Base-by-base conservation (phyloP, 2,329 filamentous ascomycete species). In the Chlorencoelia australis region DNA sequence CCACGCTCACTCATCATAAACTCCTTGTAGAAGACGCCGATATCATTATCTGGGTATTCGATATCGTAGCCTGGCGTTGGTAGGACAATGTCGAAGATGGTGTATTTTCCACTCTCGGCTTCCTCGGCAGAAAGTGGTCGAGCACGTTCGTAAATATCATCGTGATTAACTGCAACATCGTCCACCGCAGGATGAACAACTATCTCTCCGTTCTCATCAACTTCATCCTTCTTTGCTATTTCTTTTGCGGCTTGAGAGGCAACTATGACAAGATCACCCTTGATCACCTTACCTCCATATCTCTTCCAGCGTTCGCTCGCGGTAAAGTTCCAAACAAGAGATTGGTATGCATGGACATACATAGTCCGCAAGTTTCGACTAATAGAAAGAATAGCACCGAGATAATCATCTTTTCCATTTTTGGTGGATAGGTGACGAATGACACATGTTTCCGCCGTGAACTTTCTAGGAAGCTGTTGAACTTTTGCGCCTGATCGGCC, bases 291-390 rank as follows among this genome's bases (percentile, higher is more conserved):
- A 41, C 68, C 60, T 33, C 88, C 87, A 55, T 82, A 81, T 3
- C 74, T 64, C 27, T 77, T 73, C 81, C 86, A 94, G 30, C 91
- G 81, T 49, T 81, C 76, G 46, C 83, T 86, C 2, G 77, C 84
- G 9, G 77, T 83, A 47, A 77, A 74, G 62, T 98, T 98, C 89
- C 89, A 98, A 7, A 98, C 79, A 24, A 87, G 73, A 5, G 84
- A 94, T 59, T 98, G 91, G 61, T 95, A 96, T 4, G 91, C 89
- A 58, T 98, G 91, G 11, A 94, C 79, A 56, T 96, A 98, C 82
- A 98, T 95, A 40, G 86, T 74, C 28, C 87, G 75, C 50, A 96
- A 67, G 32, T 83, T 85, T 13, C 88, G 73, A 16, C 82, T 82
- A 44, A 98, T 88, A 36, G 73, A 71, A 54, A 81, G 73, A 34